phyloP scores from a whole-genome alignment of 371 early-diverging fungal genomes.

The Mucor ambiguus region DNA sequence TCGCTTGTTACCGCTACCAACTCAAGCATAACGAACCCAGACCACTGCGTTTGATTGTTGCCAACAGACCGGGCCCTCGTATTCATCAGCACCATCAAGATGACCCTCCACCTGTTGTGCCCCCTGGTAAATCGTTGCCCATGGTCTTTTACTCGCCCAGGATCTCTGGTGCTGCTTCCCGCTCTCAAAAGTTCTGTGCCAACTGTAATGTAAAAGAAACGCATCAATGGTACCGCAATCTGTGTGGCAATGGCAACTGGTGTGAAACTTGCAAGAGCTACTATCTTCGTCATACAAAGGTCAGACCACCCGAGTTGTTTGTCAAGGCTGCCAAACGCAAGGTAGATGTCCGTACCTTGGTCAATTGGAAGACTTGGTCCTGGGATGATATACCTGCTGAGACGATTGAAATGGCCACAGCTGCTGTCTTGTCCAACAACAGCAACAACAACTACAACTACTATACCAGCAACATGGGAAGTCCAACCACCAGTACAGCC shows the following conservation, averaged over 20 bases:
- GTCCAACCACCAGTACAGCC: conserved; percentile 8
- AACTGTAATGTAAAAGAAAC: conserved; percentile 50
- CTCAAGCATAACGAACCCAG: conserved; percentile 41
- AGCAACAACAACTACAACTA: background rate
- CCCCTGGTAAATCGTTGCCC: background rate
- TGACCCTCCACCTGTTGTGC: background rate
- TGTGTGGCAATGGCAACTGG: conserved; percentile 51
- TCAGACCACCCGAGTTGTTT: conserved; percentile 47
- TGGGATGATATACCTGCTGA: conserved; percentile 24
- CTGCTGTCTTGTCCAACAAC: background rate
- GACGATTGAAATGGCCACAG: conserved; percentile 13
- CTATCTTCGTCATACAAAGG: conserved; percentile 41
- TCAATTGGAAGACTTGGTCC: conserved; percentile 41
- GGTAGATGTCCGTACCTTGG: conserved; percentile 42
- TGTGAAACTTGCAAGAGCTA: conserved; percentile 56
- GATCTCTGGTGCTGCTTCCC: background rate
- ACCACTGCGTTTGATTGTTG: conserved; percentile 44
- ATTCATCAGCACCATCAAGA: conserved; percentile 6
- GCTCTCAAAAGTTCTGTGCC: conserved; percentile 34
- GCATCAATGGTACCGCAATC: conserved; percentile 54
- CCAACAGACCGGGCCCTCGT: conserved; percentile 37
- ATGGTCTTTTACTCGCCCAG: conserved; percentile 22
- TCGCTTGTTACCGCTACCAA: conserved; percentile 48
- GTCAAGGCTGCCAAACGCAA: conserved; percentile 52
- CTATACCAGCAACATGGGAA: background rate